These are phyloP conservation scores for Haplosporangium sp. DNA, from an alignment of 371 early-diverging fungal species.

Conservation along the genomic window DNA sequence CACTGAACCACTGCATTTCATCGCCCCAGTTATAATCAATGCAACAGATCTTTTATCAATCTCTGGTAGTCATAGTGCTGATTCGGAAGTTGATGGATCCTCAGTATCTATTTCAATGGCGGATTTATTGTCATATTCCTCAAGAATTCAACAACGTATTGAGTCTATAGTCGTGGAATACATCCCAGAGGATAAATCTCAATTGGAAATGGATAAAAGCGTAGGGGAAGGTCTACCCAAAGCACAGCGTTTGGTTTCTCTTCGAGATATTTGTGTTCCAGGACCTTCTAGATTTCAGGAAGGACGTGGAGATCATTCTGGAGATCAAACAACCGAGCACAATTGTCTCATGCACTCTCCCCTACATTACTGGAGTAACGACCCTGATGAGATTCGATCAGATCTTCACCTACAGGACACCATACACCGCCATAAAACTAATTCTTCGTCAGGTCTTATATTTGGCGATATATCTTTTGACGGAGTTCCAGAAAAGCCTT, in stretches of 20 bases:
- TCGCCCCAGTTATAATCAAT: conserved; percentile 49
- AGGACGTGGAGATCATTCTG: background rate
- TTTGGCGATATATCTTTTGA: conserved; percentile 22
- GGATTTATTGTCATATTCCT: conserved; percentile 24
- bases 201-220: background rate
- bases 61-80: background rate
- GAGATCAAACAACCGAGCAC: background rate
- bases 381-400: background rate
- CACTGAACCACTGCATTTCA: conserved; percentile 25
- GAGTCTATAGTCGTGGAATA: conserved; percentile 34
- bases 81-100: background rate
- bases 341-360: conserved; percentile 71
- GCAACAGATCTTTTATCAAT: conserved; percentile 21
- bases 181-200: conserved; percentile 9
- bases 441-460: background rate
- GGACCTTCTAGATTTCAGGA: background rate
- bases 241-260: conserved; percentile 12
- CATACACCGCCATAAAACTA: conserved; percentile 1
- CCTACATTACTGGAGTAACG: conserved; percentile 13
- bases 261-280: conserved; percentile 28
- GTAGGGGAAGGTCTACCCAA: background rate
- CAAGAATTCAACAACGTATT: conserved; percentile 31
- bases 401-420: conserved; percentile 1
- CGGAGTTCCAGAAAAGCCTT: conserved; percentile 1
- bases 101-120: conserved; percentile 3